Conservation (phyloP, 2,329 filamentous ascomycete species). For the Claviceps arundinis region DNA sequence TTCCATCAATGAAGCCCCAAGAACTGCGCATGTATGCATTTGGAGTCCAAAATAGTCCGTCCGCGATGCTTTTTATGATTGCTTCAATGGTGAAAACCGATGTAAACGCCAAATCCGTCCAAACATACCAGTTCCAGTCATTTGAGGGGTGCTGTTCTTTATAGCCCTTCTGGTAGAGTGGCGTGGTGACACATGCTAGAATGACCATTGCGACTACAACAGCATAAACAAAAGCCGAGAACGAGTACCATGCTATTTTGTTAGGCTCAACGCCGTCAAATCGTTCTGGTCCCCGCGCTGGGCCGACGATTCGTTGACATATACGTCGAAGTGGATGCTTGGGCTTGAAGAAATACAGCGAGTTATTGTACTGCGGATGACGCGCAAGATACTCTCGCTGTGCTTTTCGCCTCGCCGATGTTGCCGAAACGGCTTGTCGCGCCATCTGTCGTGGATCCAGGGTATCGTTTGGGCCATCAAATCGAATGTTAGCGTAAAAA, state of each 20-base stretch:
- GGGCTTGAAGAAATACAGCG: constrained; percentile 75
- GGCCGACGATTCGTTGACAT: constrained; percentile 83
- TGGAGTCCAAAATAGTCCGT: constrained; percentile 91
- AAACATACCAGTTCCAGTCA: constrained; percentile 81
- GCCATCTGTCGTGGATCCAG: constrained; percentile 81
- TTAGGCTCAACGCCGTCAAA: constrained; percentile 85
- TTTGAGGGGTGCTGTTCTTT: constrained; percentile 48
- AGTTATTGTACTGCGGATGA: constrained; percentile 85
- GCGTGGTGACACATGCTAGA: constrained; percentile 85
- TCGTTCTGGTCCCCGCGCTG: constrained; percentile 73
- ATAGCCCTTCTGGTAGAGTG: constrained; percentile 83
- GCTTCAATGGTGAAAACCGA: constrained; percentile 77
- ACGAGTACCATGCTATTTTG: constrained; percentile 79
- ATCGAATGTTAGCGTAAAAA: constrained; percentile 67
- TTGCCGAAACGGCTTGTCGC: constrained; percentile 73
- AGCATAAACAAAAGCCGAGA: constrained; percentile 87
- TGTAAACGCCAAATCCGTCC: constrained; percentile 83
- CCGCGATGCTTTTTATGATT: constrained; percentile 81
- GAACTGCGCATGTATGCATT: constrained; percentile 95
- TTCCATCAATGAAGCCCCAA: constrained; percentile 89
- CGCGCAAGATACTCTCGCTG: constrained; percentile 82
- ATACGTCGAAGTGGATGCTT: constrained; percentile 64
- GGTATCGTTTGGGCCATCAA: constrained; percentile 62
- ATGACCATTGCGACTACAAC: constrained; percentile 97
- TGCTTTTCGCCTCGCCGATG: constrained; percentile 69